Percentiles rank a stretch among this genome's conserved stretches.
Conservation (phyloP, 2,329 filamentous ascomycete species). For the Penicillium vulpinum region DNA sequence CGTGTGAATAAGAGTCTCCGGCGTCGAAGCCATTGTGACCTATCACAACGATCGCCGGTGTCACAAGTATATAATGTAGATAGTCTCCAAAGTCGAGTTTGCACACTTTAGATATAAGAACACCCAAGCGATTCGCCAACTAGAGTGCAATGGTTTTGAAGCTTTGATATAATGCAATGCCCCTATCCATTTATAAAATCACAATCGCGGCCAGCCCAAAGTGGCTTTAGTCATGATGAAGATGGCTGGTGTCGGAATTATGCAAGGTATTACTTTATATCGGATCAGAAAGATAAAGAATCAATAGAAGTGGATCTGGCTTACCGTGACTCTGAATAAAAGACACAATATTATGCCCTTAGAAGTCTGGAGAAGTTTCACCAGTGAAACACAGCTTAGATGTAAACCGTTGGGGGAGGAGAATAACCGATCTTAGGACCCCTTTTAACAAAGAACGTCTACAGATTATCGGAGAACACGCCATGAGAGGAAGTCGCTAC, state of each 20-base stretch:
- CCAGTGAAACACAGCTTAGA: slow-evolving; percentile 1
- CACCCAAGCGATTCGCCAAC: background rate
- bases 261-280: slow-evolving; percentile 8
- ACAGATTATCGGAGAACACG: background rate
- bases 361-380: background rate
- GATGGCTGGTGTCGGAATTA: slow-evolving; percentile 3
- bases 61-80: background rate
- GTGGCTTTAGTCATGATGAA: slow-evolving; percentile 9
- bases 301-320: slow-evolving; percentile 3
- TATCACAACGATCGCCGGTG: background rate
- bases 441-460: background rate
- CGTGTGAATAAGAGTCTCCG: background rate
- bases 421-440: background rate
- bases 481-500: background rate
- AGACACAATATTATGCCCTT: background rate
- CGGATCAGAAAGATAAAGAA: background rate
- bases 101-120: background rate
- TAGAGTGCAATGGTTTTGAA: background rate
- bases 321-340: background rate
- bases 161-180: background rate
- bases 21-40: background rate
- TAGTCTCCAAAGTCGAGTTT: background rate
- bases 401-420: background rate
- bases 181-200: slow-evolving; percentile 24
- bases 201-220: slow-evolving; percentile 9